Evolutionary conservation across 192 early-diverging fungal species (phyloP), one percentile per base, ranked within the genome.

Genomic region (Rhizoclosmatium globosum): DNA sequence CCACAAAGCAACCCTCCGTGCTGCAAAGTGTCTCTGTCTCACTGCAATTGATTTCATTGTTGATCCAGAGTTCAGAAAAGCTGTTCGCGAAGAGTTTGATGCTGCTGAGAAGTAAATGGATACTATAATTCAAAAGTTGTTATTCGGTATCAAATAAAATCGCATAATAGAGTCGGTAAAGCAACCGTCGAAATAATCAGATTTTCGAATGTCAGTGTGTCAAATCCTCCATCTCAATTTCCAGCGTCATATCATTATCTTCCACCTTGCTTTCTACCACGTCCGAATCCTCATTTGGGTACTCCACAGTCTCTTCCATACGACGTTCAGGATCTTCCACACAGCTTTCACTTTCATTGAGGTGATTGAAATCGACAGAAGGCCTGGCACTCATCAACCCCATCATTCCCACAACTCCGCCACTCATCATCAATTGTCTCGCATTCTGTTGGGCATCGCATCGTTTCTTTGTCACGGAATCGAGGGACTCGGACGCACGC

Each of bases 1-100:
- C 17, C 92, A 93, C 59, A 59, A 81, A 38, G 78, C 78, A 13
- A 73, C 78, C 15, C 17, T 79, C 6, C 9, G 60, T 7, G 78
- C 78, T 2, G 68, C 59, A 19, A 79, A 79, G 42, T 73, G 78
- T 65, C 62, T 79, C 31, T 17, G 56, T 23, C 46, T 79, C 13
- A 72, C 78, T 17, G 78, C 69, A 7, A n/a, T 74, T 42, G 71
- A 79, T 42, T 64, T 60, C 50, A 64, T 79, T 43, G 15, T 39
- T 9, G 62, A 79, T 64, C n/a, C 61, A 41, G 68, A 71, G 39
- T 71, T 78, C 60, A 59, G 72, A 64, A 64, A 59, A 13, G 46
- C 9, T 13, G 41, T 50, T 2, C 46, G 7, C 2, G 47, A 17
- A n/a, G 62, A 76, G 38, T 76, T 76, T 66, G 64, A 19, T 21